Evolutionary conservation across 2,329 filamentous ascomycete species (phyloP).

Genomic region (Whalleya microplaca): DNA sequence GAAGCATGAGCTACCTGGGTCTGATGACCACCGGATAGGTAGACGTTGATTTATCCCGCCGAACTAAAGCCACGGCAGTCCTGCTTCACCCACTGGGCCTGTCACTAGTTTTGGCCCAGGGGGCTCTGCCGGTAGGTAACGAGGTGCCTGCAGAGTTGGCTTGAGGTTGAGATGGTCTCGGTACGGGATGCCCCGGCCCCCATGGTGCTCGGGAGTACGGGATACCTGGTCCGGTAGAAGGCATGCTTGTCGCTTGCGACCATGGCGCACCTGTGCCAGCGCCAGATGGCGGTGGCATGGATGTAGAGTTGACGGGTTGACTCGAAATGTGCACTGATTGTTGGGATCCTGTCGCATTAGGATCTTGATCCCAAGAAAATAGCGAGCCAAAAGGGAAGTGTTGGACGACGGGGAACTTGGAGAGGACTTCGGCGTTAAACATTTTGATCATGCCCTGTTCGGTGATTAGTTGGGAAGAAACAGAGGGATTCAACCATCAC

Average conservation of each 20-base stretch:
- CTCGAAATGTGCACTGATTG: slow-evolving; percentile 61
- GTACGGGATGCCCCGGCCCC: slow-evolving; percentile 25
- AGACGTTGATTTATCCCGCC: neutral
- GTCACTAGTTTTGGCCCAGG: slow-evolving; percentile 35
- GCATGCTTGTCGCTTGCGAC: slow-evolving; percentile 47
- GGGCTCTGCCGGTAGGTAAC: slow-evolving; percentile 25
- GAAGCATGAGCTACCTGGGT: neutral
- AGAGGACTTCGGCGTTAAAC: slow-evolving; percentile 95
- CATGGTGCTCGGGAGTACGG: slow-evolving; percentile 32
- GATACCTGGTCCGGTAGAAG: slow-evolving; percentile 39
- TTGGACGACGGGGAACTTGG: slow-evolving; percentile 98
- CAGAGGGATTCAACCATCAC: neutral
- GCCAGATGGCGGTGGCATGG: slow-evolving; percentile 29
- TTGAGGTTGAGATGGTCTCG: slow-evolving; percentile 25
- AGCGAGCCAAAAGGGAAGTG: slow-evolving; percentile 85
- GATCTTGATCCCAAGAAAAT: slow-evolving; percentile 76
- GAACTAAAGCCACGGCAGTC: neutral
- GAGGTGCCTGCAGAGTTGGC: slow-evolving; percentile 16
- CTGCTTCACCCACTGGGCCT: slow-evolving; percentile 31
- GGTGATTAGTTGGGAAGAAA: slow-evolving; percentile 8
- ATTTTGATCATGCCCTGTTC: slow-evolving; percentile 94
- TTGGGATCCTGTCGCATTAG: slow-evolving; percentile 54
- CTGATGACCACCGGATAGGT: neutral
- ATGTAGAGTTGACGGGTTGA: slow-evolving; percentile 48
- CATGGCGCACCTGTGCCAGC: slow-evolving; percentile 49